These are phyloP conservation scores for Chamaecyparis obtusa DNA, from an alignment of 75 land plant genomes.

Conservation along the genomic window DNA sequence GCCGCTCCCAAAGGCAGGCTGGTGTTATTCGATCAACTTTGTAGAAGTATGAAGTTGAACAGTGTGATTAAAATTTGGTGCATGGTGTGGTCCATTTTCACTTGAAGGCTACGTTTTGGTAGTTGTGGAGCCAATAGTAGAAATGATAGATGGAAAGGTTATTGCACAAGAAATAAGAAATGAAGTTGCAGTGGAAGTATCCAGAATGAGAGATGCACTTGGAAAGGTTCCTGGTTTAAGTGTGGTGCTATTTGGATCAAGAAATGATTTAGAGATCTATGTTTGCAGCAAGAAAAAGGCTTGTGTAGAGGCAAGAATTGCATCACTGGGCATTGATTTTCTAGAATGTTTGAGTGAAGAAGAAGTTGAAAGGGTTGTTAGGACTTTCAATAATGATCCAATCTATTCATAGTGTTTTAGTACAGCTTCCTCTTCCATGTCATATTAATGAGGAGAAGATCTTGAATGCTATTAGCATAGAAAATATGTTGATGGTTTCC, in stretches of 20 bases:
- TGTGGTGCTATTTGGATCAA: constrained; percentile 76
- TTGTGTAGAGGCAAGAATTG: constrained; percentile 83
- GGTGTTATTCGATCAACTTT: too few species aligned
- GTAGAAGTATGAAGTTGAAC: too few species aligned
- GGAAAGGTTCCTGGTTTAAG: constrained; percentile 89
- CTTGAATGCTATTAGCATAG: constrained; percentile 48
- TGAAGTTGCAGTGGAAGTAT: constrained; percentile 65
- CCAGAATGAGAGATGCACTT: constrained; percentile 55
- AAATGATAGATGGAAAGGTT: constrained; percentile 74
- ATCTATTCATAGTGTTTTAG: constrained; percentile 84
- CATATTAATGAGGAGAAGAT: constrained; percentile 80
- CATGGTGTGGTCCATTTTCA: too few species aligned
- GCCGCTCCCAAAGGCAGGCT: too few species aligned
- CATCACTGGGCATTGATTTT: constrained; percentile 43
- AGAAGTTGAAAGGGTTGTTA: constrained; percentile 51
- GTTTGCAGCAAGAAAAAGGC: constrained; percentile 79
- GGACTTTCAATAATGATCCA: constrained; percentile 56
- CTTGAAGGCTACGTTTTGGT: neutral
- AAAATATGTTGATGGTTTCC: constrained; percentile 95
- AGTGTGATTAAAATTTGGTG: too few species aligned
- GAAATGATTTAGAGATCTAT: constrained; percentile 75
- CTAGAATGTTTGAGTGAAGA: constrained; percentile 65
- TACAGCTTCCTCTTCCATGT: constrained; percentile 86
- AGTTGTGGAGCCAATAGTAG: constrained; percentile 15
- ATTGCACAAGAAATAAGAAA: constrained; percentile 69